Base-by-base conservation (phyloP, 257 asterid species). In the Lantana camara region DNA sequence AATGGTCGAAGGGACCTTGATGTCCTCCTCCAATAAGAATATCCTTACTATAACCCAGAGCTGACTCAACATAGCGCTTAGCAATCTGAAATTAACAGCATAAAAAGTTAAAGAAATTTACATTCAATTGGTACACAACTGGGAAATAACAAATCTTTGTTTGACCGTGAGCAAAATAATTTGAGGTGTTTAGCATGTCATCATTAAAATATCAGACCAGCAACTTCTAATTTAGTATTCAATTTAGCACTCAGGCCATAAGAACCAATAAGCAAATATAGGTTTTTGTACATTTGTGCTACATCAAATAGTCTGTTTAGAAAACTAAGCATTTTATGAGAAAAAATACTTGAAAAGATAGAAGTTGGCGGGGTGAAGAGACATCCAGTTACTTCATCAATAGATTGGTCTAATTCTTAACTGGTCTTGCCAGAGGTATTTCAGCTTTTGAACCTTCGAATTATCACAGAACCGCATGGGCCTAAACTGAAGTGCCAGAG, bases 1-100 rank as follows among this genome's bases (percentile, higher is more conserved):
- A 71, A 75, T 87, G 99, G 85, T 93, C 97, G 23, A 90, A 78
- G 70, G 99, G 96, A 63, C 96, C 95, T 66, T 93, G 99, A 63
- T 44, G 22, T 42, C 97, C 97, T 57, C 76, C 80, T 65, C 97
- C 98, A 15, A 93, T 75, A 23, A 51, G 56, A 66, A 93, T 82
- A 69, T 87, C 89, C 75, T 79, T 90, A 71, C 99, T 87, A 67
- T 93, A 93, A 30, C 67, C 76, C 86, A 92, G 78, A 71, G 91
- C 93, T 30, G 94, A 77, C 63, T 79, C 92, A 29, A 93, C 82
- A 63, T 82, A 87, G 49, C 70, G 81, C 78, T 93, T 93, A 41
- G 99, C 97, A 60, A 79, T 84, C 99, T 93, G 81, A 17, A 70
- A 63, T 46, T 50, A 70, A 51, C 45, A 63, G 30, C 42, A 40